Conservation (phyloP, 2,329 filamentous ascomycete genomes). For the Microsporum audouinii region DNA sequence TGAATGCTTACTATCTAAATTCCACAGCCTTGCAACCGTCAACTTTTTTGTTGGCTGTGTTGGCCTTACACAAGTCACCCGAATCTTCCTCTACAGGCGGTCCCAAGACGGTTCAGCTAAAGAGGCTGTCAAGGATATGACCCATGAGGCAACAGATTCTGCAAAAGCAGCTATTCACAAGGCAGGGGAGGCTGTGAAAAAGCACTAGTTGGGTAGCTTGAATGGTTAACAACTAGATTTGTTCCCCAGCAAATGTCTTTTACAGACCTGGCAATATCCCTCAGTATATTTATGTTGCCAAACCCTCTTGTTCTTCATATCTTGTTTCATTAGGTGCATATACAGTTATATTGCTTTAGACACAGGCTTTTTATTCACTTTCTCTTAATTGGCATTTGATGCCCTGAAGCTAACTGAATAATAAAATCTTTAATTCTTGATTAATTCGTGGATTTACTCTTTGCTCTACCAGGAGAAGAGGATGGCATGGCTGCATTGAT, state of each 20-base stretch:
- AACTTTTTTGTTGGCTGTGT: slow-evolving; percentile 96
- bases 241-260: not conserved
- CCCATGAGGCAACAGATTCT: slow-evolving; percentile 26
- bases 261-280: not conserved
- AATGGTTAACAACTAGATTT: not conserved
- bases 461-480: not conserved
- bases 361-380: not conserved
- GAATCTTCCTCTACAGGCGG: slow-evolving; percentile 53
- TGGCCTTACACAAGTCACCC: slow-evolving; percentile 66
- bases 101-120: slow-evolving; percentile 42
- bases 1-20: not conserved
- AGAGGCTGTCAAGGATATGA: slow-evolving; percentile 31
- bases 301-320: not conserved
- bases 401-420: not conserved
- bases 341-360: not conserved
- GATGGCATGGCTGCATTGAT: not conserved
- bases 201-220: slow-evolving; percentile 12
- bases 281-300: not conserved
- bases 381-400: not conserved
- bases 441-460: not conserved
- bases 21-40: slow-evolving; percentile 66
- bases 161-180: slow-evolving; percentile 25
- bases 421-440: not conserved
- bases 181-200: slow-evolving; percentile 28
- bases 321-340: slow-evolving; percentile 1